A percentile compares a stretch with the other conserved stretches of the same genome.
Evolutionary conservation across 345 rosid genomes (phyloP).

Genomic region (Streptanthus diversifolius): DNA sequence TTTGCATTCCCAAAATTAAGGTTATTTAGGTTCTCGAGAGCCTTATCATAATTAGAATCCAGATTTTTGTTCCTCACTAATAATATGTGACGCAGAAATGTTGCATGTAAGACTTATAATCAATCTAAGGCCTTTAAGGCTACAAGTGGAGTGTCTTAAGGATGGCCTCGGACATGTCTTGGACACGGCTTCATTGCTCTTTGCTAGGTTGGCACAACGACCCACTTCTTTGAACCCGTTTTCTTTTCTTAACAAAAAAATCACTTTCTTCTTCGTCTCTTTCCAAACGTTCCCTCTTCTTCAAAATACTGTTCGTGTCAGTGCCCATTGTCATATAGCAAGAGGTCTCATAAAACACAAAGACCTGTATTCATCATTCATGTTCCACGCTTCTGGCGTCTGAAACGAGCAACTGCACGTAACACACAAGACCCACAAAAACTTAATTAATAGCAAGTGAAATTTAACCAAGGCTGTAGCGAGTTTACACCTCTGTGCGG

Average conservation of each 20-base stretch:
- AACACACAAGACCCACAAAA: neutral
- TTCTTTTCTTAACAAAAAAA: conserved; percentile 32
- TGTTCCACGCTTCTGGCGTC: conserved; percentile 68
- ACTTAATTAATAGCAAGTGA: neutral
- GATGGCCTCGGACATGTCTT: conserved; percentile 38
- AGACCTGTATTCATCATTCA: conserved; percentile 45
- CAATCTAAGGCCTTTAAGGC: neutral
- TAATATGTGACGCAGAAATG: neutral
- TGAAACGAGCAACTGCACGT: conserved; percentile 56
- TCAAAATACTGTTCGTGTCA: conserved; percentile 28
- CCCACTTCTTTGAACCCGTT: conserved; percentile 49
- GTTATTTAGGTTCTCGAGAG: too few relatives aligned
- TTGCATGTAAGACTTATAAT: neutral
- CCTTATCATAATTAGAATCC: neutral
- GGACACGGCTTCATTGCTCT: conserved; percentile 40
- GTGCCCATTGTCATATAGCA: conserved; percentile 77
- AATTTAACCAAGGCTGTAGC: too few relatives aligned
- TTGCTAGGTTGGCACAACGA: conserved; percentile 41
- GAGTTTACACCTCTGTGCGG: too few relatives aligned
- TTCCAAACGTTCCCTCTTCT: conserved; percentile 5
- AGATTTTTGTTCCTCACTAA: neutral
- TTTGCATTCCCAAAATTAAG: neutral
- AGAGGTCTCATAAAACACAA: conserved; percentile 73
- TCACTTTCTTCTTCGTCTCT: conserved; percentile 25
- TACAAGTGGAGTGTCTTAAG: conserved; percentile 29